Evolutionary conservation across 2,329 filamentous ascomycete genomes (phyloP).

Genomic region (Aspergillus tamarii): DNA sequence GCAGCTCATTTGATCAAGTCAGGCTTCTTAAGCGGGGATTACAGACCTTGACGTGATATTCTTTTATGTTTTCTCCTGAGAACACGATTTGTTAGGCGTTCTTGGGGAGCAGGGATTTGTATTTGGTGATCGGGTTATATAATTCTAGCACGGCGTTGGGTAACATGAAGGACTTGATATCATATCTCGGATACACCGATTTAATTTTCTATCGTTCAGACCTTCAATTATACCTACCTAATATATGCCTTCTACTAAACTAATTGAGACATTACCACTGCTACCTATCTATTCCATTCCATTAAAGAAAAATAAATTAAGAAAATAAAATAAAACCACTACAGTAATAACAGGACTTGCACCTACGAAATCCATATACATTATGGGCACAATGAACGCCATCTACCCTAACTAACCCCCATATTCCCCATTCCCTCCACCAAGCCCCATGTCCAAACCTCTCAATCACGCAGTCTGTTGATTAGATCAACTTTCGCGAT

Average conservation of each 20-base stretch:
- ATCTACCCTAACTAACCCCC: too few relatives aligned
- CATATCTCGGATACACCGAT: not conserved
- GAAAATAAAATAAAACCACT: too few relatives aligned
- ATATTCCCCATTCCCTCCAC: too few relatives aligned
- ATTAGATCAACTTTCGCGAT: not conserved
- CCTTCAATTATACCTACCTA: not conserved
- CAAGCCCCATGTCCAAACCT: not conserved
- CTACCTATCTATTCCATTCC: not conserved
- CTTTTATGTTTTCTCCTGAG: not conserved
- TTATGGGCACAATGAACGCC: too few relatives aligned
- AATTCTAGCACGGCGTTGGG: not conserved
- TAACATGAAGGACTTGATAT: not conserved
- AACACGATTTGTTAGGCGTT: not conserved
- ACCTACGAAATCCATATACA: too few relatives aligned
- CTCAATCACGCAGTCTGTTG: not conserved
- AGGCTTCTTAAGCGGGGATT: not conserved
- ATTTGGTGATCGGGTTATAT: not conserved
- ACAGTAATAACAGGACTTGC: too few relatives aligned
- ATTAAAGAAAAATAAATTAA: too few relatives aligned
- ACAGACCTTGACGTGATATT: not conserved
- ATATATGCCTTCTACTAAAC: not conserved
- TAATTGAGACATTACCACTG: not conserved
- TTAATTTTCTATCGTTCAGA: not conserved
- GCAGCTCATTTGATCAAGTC: conserved; percentile 4
- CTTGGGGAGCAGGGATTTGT: not conserved